Evolutionary conservation across 768 basidiomycete genomes (phyloP).

Genomic region (Lentinus tigrinus): DNA sequence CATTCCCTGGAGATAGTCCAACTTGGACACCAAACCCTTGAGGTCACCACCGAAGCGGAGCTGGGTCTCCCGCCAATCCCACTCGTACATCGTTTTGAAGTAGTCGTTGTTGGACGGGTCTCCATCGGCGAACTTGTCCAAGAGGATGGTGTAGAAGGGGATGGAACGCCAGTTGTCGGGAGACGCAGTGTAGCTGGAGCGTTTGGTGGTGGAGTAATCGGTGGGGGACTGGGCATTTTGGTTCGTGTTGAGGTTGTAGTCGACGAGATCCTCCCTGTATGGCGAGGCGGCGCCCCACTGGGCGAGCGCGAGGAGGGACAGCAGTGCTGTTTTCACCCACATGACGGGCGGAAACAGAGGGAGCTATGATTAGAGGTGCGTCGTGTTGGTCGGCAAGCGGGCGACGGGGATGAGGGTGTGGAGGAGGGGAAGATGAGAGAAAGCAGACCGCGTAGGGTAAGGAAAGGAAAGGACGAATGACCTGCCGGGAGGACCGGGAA

Average conservation of each 20-base stretch:
- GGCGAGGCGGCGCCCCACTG: conserved; percentile 54
- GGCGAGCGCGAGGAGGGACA: conserved; percentile 38
- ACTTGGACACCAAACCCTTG: conserved; percentile 65
- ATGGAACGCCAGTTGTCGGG: conserved; percentile 84
- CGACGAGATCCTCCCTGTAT: conserved; percentile 60
- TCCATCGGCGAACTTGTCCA: conserved; percentile 95
- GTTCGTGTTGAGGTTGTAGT: conserved; percentile 81
- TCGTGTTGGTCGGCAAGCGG: conserved; percentile 7
- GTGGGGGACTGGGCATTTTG: conserved; percentile 63
- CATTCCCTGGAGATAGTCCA: conserved; percentile 92
- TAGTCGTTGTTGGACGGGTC: conserved; percentile 91
- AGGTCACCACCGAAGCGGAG: conserved; percentile 89
- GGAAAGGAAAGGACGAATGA: conserved; percentile 23
- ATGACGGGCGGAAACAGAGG: conserved; percentile 30
- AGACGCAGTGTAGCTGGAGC: conserved; percentile 71
- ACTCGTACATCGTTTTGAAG: conserved; percentile 77
- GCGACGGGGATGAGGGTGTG: conserved; percentile 4
- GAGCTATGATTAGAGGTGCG: neutral
- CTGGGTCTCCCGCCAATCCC: conserved; percentile 86
- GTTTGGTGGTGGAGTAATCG: conserved; percentile 61
- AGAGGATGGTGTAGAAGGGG: conserved; percentile 76
- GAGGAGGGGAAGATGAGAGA: conserved; percentile 13
- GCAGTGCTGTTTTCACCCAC: conserved; percentile 48
- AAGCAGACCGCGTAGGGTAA: conserved; percentile 11
- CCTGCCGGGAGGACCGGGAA: conserved; percentile 19